Base-by-base conservation (phyloP, 2,329 filamentous ascomycete genomes). In the Beauveria sp. region DNA sequence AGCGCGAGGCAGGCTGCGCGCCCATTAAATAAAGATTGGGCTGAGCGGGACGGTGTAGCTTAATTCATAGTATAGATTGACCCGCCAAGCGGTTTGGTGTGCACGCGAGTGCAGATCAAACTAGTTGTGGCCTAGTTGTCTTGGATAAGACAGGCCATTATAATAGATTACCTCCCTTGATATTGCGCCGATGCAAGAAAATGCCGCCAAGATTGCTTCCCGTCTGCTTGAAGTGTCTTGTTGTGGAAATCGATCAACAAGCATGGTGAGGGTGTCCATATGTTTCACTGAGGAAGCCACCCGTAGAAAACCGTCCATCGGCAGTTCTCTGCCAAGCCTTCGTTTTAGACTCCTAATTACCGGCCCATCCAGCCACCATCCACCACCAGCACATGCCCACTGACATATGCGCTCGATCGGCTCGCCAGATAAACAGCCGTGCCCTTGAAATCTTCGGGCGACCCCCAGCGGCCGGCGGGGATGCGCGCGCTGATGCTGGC, bases 281-380 rank as follows among this genome's bases (percentile, higher is more conserved):
- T 34, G 30, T 34, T 34, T 34, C 30, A 34, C 12, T 34, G 5
- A 44, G 12, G 20, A 26, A 14, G 22, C 5, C 5, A 18, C 22
- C 40, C 14, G 5, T 47, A 14, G 20, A 22, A 20, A n/a, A 14
- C 7, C 26, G 6, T 50, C 8, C 28, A 9, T 40, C 37, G 8
- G 22, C 22, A 54, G 24, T 43, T 41, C 22, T 28, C 16, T 28
- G 22, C 52, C 37, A 28, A 41, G 52, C 8, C 52, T 3, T 43
- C n/a, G 3, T 9, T 26, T 28, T 24, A 10, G 20, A 54, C 14
- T 18, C 18, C 20, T 37, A 5, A 51, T 67, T 78, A 96, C 79
- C 91, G 80, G 1, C 90, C 91, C 91, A 96, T 96, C 91, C 91
- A 96, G 12, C 92, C 92, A 8, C 92, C 92, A 74, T 96, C 92